These are phyloP conservation scores for Paramecium caudatum DNA, from an alignment of 73 alveolate genomes.

Conservation along the genomic window DNA sequence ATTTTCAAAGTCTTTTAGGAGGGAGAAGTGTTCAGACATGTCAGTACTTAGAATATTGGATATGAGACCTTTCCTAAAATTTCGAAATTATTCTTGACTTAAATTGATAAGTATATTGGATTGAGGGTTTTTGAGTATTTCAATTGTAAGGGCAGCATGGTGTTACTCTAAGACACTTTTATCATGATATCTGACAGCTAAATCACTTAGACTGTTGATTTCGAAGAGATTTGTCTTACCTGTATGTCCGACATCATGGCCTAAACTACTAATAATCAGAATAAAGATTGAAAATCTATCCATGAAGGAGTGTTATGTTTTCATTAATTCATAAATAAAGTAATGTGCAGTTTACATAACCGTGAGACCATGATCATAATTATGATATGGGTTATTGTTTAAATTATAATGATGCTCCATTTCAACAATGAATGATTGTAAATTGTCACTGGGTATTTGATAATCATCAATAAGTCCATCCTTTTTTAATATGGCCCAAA, in stretches of 20 bases:
- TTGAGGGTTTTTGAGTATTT: slow-evolving; percentile 77
- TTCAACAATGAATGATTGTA: background rate
- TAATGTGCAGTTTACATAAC: slow-evolving; percentile 19
- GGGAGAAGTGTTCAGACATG: slow-evolving; percentile 67
- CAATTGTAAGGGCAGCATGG: slow-evolving; percentile 91
- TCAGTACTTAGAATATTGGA: slow-evolving; percentile 83
- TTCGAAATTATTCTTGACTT: slow-evolving; percentile 74
- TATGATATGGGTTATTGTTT: slow-evolving; percentile 61
- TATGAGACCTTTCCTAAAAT: slow-evolving; percentile 82
- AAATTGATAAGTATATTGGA: slow-evolving; percentile 76
- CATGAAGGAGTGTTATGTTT: background rate
- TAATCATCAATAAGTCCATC: slow-evolving; percentile 44
- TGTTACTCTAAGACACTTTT: slow-evolving; percentile 91
- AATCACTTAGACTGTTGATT: slow-evolving; percentile 79
- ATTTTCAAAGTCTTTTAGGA: slow-evolving; percentile 67
- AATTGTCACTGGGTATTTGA: slow-evolving; percentile 51
- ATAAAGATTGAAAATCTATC: slow-evolving; percentile 44
- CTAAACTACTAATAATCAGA: slow-evolving; percentile 77
- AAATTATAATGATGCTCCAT: slow-evolving; percentile 58
- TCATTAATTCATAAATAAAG: background rate
- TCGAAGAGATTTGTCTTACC: slow-evolving; percentile 86
- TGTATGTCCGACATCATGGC: slow-evolving; percentile 92
- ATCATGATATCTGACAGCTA: slow-evolving; percentile 90
- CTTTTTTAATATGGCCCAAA: slow-evolving; percentile 62
- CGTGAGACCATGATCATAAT: slow-evolving; percentile 72